Conservation (phyloP, 2,329 filamentous ascomycete species). For the Blastomyces gilchristii region DNA sequence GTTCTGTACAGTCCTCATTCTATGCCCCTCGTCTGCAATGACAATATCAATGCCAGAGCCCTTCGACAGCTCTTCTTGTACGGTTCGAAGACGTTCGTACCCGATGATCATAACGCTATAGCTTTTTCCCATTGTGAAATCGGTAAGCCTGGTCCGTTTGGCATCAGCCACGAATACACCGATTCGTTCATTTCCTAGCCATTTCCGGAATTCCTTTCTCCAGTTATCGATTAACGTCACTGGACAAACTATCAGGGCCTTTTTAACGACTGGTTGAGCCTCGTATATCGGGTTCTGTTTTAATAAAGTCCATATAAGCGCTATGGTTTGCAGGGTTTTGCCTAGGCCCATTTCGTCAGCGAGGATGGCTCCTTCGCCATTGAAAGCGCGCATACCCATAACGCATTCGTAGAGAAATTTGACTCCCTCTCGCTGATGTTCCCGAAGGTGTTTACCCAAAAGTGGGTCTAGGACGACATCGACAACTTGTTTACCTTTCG, state of each 20-base stretch:
- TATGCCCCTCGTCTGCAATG: constrained; percentile 59
- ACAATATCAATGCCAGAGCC: constrained; percentile 57
- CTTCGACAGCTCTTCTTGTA: constrained; percentile 55
- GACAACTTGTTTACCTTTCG: constrained; percentile 55
- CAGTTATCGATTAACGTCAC: constrained; percentile 64
- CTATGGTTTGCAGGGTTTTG: constrained; percentile 63
- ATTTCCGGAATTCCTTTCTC: constrained; percentile 63
- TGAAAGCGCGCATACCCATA: constrained; percentile 58
- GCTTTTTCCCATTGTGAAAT: constrained; percentile 58
- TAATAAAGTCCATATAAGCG: constrained; percentile 59
- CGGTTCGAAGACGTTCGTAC: constrained; percentile 57
- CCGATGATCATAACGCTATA: constrained; percentile 66
- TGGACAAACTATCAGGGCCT: constrained; percentile 62
- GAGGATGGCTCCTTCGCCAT: constrained; percentile 59
- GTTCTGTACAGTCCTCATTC: constrained; percentile 58
- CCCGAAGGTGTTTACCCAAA: constrained; percentile 50
- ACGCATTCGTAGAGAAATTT: constrained; percentile 65
- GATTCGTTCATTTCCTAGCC: constrained; percentile 60
- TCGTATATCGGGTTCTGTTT: constrained; percentile 60
- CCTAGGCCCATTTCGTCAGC: constrained; percentile 69
- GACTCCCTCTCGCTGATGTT: constrained; percentile 60
- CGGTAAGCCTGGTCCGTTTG: constrained; percentile 49
- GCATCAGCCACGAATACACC: constrained; percentile 58
- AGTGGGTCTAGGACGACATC: constrained; percentile 64
- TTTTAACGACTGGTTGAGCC: constrained; percentile 52